Conservation (phyloP, 768 basidiomycete species). For the Pleurotus sapidus region DNA sequence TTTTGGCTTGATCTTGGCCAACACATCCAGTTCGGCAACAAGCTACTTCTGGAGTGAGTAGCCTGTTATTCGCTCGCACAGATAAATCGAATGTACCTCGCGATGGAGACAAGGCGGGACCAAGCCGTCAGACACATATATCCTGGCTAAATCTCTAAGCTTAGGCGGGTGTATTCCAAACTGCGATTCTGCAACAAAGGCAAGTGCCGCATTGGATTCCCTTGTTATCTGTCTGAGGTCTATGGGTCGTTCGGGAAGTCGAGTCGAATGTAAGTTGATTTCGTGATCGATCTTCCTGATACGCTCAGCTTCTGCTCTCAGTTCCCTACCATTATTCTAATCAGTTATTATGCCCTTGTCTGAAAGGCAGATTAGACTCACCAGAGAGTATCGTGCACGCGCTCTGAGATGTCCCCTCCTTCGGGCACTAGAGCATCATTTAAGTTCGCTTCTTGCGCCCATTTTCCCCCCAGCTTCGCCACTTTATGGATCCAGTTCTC, state of each 20-base stretch:
- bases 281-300: constrained; percentile 3
- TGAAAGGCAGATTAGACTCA: neutral
- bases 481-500: constrained; percentile 6
- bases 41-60: constrained; percentile 1
- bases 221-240: neutral
- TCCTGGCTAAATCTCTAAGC: neutral
- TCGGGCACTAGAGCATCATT: neutral
- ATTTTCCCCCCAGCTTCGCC: constrained; percentile 3
- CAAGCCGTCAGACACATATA: constrained; percentile 9
- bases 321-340: neutral
- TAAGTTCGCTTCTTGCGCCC: constrained; percentile 4
- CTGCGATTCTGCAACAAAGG: neutral
- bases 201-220: neutral
- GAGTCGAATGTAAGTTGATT: neutral
- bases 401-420: neutral
- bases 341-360: neutral
- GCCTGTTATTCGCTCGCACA: neutral
- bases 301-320: constrained; percentile 6
- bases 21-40: constrained; percentile 9
- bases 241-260: neutral
- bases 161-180: neutral
- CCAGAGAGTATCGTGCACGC: neutral
- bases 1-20: constrained; percentile 10
- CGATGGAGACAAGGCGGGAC: constrained; percentile 11
- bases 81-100: constrained; percentile 3